Evolutionary conservation across 2,329 filamentous ascomycete genomes (phyloP), one percentile per base, ranked within the genome.

Genomic region (Orbilia ellipsospora): DNA sequence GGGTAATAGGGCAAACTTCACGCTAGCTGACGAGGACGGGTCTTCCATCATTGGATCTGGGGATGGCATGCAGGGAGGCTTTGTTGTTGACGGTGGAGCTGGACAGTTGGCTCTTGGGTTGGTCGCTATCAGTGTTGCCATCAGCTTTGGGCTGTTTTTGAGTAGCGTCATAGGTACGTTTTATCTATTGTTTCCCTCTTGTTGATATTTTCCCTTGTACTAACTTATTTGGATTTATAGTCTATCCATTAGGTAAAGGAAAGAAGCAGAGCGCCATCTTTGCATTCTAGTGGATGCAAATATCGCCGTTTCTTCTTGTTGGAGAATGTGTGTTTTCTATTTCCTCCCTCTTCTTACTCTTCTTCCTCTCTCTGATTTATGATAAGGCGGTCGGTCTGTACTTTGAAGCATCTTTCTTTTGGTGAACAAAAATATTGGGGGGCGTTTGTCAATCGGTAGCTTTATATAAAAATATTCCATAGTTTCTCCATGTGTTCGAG

Each of bases 111-210:
- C 73, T 4, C 26, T 70, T n/a, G 73, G 73, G 23, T 55, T 77
- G 40, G 73, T 77, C 12, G 73, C 73, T 59, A 72, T 77, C 20
- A 72, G 66, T 52, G 73, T 77, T 7, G 65, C 66, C 28, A 77
- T 77, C 48, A 77, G 73, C 61, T 77, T 77, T 59, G 73, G 73
- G 20, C 36, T 77, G n/a, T 77, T 77, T 52, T 61, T 72, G 45
- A 77, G 73, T 42, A 67, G 60, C 16, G 73, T 77, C n/a, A 72
- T 75, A 36, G 72, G 72, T 75, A 61, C 48, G 72, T 44, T n/a
- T 55, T 12, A 18, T 31, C 2, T 50, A 20, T 42, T 16, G 31
- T 31, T 31, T 7, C n/a, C n/a, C n/a, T n/a, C n/a, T n/a, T n/a
- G n/a, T n/a, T n/a, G n/a, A n/a, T n/a, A n/a, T n/a, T n/a, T n/a